These are phyloP conservation scores for Brassica nigra DNA, from an alignment of 345 rosid species.

Conservation along the genomic window DNA sequence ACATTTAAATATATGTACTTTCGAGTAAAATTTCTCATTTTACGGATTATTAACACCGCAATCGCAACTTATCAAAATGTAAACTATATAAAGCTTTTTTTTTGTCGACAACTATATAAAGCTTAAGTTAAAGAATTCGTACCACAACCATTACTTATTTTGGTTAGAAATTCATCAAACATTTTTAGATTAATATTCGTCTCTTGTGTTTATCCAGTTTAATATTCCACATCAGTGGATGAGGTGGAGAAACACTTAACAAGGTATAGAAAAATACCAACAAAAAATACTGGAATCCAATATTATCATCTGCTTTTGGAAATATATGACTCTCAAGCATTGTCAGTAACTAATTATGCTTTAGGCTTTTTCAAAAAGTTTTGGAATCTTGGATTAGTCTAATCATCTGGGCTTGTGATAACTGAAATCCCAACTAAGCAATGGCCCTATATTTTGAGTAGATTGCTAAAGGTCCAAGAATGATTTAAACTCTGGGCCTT, in stretches of 20 bases:
- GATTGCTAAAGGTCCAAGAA: not conserved
- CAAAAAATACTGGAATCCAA: slow-evolving; percentile 1
- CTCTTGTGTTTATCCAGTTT: not conserved
- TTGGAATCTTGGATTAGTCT: not conserved
- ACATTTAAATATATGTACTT: slow-evolving; percentile 10
- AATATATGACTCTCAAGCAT: not conserved
- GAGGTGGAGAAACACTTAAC: not conserved
- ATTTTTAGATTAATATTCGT: not conserved
- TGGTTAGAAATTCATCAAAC: not conserved
- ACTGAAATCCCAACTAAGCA: not conserved
- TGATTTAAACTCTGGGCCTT: not conserved
- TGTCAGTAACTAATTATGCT: not conserved
- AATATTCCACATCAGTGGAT: not conserved
- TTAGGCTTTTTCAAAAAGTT: not conserved
- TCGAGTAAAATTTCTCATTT: not conserved
- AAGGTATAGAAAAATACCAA: not conserved
- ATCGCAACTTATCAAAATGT: not conserved
- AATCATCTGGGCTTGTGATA: not conserved
- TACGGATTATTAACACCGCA: not conserved
- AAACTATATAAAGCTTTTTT: not conserved
- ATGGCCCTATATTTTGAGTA: not conserved
- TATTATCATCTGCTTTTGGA: not conserved
- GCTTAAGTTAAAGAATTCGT: not conserved
- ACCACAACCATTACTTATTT: not conserved
- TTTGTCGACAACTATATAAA: too few relatives aligned